phyloP scores from a whole-genome alignment of 2,329 filamentous ascomycete species.

The Gremmenia infestans region DNA sequence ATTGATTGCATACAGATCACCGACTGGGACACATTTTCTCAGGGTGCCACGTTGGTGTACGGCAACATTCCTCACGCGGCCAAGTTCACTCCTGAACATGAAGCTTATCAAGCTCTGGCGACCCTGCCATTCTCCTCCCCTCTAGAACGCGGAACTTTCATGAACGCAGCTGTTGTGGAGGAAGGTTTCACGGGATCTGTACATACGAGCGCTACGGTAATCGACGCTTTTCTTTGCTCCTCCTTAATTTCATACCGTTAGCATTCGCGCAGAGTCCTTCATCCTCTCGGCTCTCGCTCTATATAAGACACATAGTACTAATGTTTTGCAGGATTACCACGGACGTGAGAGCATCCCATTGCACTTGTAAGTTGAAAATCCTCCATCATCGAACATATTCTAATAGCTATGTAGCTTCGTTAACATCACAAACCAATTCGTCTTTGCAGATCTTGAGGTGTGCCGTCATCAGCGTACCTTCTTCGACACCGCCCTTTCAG shows the following conservation, averaged over 20 bases:
- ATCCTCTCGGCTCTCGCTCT: too few species aligned
- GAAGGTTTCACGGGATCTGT: too few species aligned
- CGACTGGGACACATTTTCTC: slow-evolving; percentile 40
- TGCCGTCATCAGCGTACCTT: not conserved
- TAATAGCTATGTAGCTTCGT: not conserved
- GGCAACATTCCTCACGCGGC: slow-evolving; percentile 27
- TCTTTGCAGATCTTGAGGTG: not conserved
- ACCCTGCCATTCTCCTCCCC: not conserved
- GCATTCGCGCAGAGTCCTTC: too few species aligned
- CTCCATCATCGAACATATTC: not conserved
- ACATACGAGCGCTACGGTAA: too few species aligned
- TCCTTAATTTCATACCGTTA: too few species aligned
- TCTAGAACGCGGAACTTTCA: not conserved
- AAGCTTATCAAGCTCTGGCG: not conserved
- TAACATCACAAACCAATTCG: not conserved
- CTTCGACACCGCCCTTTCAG: not conserved
- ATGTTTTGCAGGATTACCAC: not conserved
- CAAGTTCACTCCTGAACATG: not conserved
- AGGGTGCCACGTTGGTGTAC: slow-evolving; percentile 36
- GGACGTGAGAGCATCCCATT: not conserved
- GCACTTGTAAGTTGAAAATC: not conserved
- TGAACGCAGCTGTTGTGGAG: too few species aligned
- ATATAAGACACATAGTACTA: too few species aligned
- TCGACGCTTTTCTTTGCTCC: too few species aligned
- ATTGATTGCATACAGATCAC: slow-evolving; percentile 9